Evolutionary conservation across 805 yeast genomes (phyloP), one percentile per base, ranked within the genome.

Genomic region (Candida easanensis): DNA sequence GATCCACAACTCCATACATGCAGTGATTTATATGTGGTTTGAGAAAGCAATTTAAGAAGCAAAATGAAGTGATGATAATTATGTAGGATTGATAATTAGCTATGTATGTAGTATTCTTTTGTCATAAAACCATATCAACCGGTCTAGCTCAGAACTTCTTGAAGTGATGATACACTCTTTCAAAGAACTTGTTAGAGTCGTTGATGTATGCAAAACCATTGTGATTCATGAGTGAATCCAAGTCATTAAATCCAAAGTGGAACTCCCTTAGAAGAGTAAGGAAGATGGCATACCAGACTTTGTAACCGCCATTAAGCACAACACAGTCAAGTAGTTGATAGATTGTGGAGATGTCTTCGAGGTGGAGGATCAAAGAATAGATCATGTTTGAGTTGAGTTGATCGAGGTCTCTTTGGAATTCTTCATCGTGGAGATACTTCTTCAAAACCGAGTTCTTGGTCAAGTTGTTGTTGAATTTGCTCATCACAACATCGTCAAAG

Each of bases 211-310:
- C 37, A 33, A 39, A 40, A 11, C 37, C 42, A 2, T 40, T 31
- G 15, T 25, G 32, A 2, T 27, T 30, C 21, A 44, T 36, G 30
- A 70, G 49, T 9, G 58, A 54, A 16, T 56, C 56, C 41, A 69
- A 49, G 42, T 63, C 64, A 35, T 58, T 60, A 47, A 68, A 77
- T 2, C 82, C 82, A 57, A 70, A 75, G 57, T 77, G 81, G 54
- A 74, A 70, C 47, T 76, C 72, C 33, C 71, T 58, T 22, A 76
- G 51, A 4, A 76, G 60, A 19, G 70, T 68, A 27, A 73, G 41
- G 5, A 68, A 50, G 16, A 73, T 54, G 0, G 79, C 62, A 21
- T 66, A 58, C 17, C 70, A 48, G 3, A 69, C 52, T 49, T 70
- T 73, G 53, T 74, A 71, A 44, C 69, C 54, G 8, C 39, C 36